Evolutionary conservation across 495 filamentous ascomycete species (phyloP).

Genomic region (Podospora sp.): DNA sequence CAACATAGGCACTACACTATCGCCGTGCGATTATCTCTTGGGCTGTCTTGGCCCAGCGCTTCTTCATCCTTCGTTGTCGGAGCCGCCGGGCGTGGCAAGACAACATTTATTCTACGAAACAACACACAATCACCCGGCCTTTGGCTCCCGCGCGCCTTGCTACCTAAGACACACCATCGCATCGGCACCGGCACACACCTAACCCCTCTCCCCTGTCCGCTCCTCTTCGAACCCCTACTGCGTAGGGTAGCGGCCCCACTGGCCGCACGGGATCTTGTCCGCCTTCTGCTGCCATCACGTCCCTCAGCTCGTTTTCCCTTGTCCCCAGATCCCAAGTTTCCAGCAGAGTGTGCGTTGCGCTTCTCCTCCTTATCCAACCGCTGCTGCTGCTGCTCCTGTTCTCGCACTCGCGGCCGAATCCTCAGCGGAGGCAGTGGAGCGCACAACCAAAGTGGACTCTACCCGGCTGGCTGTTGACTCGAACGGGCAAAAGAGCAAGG

Average conservation of each 20-base stretch:
- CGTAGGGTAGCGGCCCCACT: conserved; percentile 22
- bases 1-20: background rate
- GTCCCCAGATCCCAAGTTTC: background rate
- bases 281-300: conserved; percentile 12
- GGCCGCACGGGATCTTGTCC: conserved; percentile 27
- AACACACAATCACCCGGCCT: background rate
- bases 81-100: background rate
- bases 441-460: conserved; percentile 13
- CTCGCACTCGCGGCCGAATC: background rate
- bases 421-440: conserved; percentile 10
- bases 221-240: conserved; percentile 9
- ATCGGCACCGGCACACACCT: conserved; percentile 28
- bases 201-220: background rate
- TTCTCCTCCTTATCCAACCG: background rate
- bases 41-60: background rate
- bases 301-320: conserved; percentile 5
- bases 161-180: conserved; percentile 3
- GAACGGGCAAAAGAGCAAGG: conserved; percentile 27
- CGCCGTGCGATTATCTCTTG: background rate
- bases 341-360: background rate
- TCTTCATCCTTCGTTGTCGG: background rate
- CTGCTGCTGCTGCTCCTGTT: background rate
- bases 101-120: background rate
- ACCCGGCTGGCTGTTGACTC: conserved; percentile 23
- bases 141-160: background rate